Conservation (phyloP, 805 yeast species). For the Zygosaccharomyces rouxii region DNA sequence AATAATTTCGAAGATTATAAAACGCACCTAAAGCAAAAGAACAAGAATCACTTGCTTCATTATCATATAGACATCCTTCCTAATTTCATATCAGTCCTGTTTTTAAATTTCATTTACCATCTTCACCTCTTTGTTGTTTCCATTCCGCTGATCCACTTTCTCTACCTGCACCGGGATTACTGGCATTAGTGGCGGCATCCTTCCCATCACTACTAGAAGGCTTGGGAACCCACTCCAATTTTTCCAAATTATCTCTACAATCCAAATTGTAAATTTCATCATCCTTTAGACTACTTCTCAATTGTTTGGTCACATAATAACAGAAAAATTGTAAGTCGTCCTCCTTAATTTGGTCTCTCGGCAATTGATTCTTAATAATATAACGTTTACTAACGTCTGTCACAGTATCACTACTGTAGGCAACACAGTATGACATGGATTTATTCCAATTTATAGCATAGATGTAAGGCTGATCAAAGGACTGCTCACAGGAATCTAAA, state of each 20-base stretch:
- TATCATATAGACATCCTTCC: not conserved
- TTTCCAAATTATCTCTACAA: constrained; percentile 34
- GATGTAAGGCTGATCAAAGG: constrained; percentile 74
- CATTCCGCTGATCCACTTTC: constrained; percentile 75
- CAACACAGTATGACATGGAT: constrained; percentile 83
- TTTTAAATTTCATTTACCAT: constrained; percentile 39
- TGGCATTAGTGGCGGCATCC: not conserved
- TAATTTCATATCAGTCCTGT: not conserved
- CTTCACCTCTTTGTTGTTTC: constrained; percentile 78
- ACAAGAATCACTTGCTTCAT: not conserved
- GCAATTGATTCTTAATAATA: constrained; percentile 44
- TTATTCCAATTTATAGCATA: constrained; percentile 90
- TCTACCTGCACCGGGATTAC: constrained; percentile 37
- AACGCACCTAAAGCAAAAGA: not conserved
- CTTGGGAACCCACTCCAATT: constrained; percentile 26
- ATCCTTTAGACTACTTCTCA: constrained; percentile 32
- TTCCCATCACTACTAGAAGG: not conserved
- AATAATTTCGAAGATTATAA: not conserved
- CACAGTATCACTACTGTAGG: constrained; percentile 56
- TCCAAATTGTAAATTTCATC: constrained; percentile 37
- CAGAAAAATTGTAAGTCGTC: constrained; percentile 36
- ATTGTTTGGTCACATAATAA: constrained; percentile 35
- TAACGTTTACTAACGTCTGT: constrained; percentile 70
- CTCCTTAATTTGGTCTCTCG: constrained; percentile 46
- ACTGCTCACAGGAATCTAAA: constrained; percentile 81